phyloP scores from a whole-genome alignment of 768 basidiomycete genomes.

The Trichaptum fuscoviolaceum region DNA sequence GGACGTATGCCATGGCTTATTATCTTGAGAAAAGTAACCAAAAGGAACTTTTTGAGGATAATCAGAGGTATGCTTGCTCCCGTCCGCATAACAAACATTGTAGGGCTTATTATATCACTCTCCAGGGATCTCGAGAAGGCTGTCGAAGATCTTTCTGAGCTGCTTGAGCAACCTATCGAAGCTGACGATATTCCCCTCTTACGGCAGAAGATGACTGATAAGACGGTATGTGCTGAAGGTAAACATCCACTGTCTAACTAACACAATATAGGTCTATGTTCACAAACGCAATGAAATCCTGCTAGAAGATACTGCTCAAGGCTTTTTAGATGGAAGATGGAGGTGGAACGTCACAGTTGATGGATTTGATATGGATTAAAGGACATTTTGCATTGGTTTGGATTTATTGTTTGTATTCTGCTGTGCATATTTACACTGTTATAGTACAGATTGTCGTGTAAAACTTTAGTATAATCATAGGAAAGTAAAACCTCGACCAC shows the following conservation, averaged over 20 bases:
- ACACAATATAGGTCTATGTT: conserved; percentile 68
- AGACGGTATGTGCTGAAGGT: conserved; percentile 55
- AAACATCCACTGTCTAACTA: background rate
- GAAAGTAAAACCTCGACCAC: background rate
- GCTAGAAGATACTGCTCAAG: conserved; percentile 88
- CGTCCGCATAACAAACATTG: background rate
- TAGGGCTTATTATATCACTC: conserved; percentile 9
- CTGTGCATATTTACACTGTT: background rate
- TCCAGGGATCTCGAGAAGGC: conserved; percentile 86
- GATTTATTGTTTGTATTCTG: background rate
- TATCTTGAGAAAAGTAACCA: conserved; percentile 86
- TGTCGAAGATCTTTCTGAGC: conserved; percentile 90
- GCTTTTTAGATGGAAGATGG: conserved; percentile 85
- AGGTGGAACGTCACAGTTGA: conserved; percentile 70
- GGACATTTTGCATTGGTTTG: background rate
- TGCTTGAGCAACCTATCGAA: conserved; percentile 89
- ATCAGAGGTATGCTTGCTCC: conserved; percentile 63
- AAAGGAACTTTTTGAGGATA: conserved; percentile 96
- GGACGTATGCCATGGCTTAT: conserved; percentile 99
- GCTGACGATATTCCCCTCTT: conserved; percentile 74
- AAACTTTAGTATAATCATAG: background rate
- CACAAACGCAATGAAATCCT: conserved; percentile 95
- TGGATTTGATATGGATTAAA: conserved; percentile 37
- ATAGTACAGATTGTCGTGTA: background rate
- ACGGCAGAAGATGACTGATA: conserved; percentile 92